Evolutionary conservation across 805 yeast genomes (phyloP), one percentile per base, ranked within the genome.

Genomic region (Yarrowia keelungensis): DNA sequence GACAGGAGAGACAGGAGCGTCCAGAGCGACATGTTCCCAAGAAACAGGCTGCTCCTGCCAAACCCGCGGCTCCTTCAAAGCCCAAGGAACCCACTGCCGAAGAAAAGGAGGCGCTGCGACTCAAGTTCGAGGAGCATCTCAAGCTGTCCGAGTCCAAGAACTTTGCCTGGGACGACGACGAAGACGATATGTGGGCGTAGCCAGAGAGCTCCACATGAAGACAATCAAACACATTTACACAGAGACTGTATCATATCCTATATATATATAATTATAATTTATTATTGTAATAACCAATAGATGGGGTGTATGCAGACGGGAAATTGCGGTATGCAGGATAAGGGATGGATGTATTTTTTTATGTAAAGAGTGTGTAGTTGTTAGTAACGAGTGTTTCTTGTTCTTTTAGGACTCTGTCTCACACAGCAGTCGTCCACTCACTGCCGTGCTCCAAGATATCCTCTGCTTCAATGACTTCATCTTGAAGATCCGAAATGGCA

Each of bases 141-240:
- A 43, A 45, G 36, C 35, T 45, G 43, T 22, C 65, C 35, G 51
- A 59, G 46, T 35, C 41, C 14, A 59, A 59, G 9, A 59, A 43
- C 51, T 59, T 59, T 59, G 45, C 65, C 41, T 59, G 65, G 65
- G 65, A 59, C 42, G 65, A 59, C 16, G 65, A 59, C 5, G 65
- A 59, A 3, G 65, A 59, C 26, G 64, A 58, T 26, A 32, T 43
- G 49, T 58, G 64, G 64, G 49, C 58, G n/a, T 51, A 51, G 39
- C 32, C 32, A 26, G 32, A 26, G 32, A 26, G 32, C 32, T 26
- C 32, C 22, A 49, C 54, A 35, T 35, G 32, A 3, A 56, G 26
- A 43, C 47, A 16, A 15, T n/a, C 39, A 39, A 12, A 22, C 35
- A 38, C 59, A 39, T 53, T 19, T 14, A 53, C 43, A 19, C 59